Percentiles rank a stretch among this genome's conserved stretches.
phyloP scores from a whole-genome alignment of 2,329 filamentous ascomycete species.

The Colletotrichum incanum region DNA sequence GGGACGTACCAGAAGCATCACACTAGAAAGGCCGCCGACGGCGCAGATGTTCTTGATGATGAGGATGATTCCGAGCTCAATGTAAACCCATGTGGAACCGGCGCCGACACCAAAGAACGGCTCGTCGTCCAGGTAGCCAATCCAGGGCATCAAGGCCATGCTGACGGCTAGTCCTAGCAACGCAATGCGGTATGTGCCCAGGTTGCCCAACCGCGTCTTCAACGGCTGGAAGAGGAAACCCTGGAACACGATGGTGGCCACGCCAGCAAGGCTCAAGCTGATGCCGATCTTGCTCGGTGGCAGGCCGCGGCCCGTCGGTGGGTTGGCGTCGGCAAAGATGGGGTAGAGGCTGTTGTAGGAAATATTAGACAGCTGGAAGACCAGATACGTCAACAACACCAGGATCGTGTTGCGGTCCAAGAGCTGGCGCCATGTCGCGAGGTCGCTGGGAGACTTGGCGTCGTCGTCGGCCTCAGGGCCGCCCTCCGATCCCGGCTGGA shows the following conservation, averaged over 20 bases:
- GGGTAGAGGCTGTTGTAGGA: slow-evolving; percentile 96
- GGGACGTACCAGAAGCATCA: slow-evolving; percentile 83
- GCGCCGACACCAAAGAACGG: slow-evolving; percentile 71
- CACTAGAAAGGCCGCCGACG: slow-evolving; percentile 91
- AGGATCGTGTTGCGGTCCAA: slow-evolving; percentile 87
- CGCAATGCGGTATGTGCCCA: slow-evolving; percentile 85
- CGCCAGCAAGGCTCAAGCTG: slow-evolving; percentile 86
- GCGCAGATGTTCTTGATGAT: slow-evolving; percentile 92
- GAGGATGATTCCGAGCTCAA: slow-evolving; percentile 84
- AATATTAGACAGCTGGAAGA: slow-evolving; percentile 95
- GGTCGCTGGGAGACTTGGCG: slow-evolving; percentile 67
- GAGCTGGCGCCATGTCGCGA: slow-evolving; percentile 68
- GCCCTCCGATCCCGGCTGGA: slow-evolving; percentile 52
- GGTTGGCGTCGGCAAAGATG: slow-evolving; percentile 84
- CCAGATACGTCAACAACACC: slow-evolving; percentile 87
- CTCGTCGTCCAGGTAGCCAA: slow-evolving; percentile 80
- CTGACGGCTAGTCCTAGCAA: slow-evolving; percentile 85
- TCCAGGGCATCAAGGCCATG: slow-evolving; percentile 90
- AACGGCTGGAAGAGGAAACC: slow-evolving; percentile 86
- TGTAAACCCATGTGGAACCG: slow-evolving; percentile 81
- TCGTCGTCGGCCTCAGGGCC: slow-evolving; percentile 65
- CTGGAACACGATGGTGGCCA: slow-evolving; percentile 92
- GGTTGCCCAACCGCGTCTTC: slow-evolving; percentile 86
- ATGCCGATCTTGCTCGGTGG: slow-evolving; percentile 87
- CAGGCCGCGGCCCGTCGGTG: slow-evolving; percentile 84